phyloP scores from a whole-genome alignment of 2,329 filamentous ascomycete genomes.

The Thermothelomyces thermophilus region DNA sequence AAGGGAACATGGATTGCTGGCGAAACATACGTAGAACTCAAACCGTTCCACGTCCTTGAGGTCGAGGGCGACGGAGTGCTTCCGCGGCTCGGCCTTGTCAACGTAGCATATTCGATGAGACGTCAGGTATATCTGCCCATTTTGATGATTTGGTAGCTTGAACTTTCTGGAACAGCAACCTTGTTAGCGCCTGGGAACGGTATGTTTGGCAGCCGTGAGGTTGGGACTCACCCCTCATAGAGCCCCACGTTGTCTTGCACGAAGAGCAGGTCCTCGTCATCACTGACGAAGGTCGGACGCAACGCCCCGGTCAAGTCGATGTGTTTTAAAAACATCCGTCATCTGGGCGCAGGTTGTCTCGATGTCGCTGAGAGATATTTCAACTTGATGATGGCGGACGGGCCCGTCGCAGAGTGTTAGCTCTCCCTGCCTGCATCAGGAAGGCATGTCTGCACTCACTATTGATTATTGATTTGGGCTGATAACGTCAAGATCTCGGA shows the following conservation, averaged over 20 bases:
- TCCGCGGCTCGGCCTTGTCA: constrained; percentile 77
- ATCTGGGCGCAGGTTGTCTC: constrained; percentile 32
- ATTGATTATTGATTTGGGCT: too few relatives aligned
- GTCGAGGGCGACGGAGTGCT: constrained; percentile 76
- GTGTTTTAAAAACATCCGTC: constrained; percentile 94
- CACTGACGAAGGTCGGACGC: constrained; percentile 82
- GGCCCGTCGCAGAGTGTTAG: too few relatives aligned
- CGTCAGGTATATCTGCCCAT: constrained; percentile 93
- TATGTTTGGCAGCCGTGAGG: neutral
- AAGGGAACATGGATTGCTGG: neutral
- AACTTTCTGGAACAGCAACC: constrained; percentile 59
- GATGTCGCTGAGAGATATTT: neutral
- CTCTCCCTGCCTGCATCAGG: too few relatives aligned
- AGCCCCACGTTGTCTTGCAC: constrained; percentile 96
- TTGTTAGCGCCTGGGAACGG: neutral
- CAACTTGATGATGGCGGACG: neutral
- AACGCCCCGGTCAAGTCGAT: constrained; percentile 94
- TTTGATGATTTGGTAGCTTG: constrained; percentile 89
- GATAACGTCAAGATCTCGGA: too few relatives aligned
- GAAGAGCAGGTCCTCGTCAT: constrained; percentile 82
- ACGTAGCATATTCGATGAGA: constrained; percentile 95
- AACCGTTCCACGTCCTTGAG: constrained; percentile 85
- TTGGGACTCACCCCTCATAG: constrained; percentile 79
- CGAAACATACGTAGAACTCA: constrained; percentile 67
- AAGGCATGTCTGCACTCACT: too few relatives aligned